Base-by-base conservation (phyloP, 805 yeast species). In the Yarrowia alimentaria region DNA sequence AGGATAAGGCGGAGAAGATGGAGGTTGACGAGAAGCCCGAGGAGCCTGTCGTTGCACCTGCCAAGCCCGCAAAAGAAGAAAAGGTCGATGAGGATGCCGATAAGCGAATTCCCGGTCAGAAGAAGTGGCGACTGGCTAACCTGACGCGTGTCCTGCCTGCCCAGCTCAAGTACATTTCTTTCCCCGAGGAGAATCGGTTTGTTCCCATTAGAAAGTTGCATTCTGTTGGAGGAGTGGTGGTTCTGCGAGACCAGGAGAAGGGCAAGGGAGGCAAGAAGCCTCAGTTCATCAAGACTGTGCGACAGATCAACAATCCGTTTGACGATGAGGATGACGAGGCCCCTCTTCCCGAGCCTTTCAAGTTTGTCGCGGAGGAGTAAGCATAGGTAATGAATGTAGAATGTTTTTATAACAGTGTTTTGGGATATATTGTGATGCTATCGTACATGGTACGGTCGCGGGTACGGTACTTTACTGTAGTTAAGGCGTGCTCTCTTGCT, bases 91-190 rank as follows among this genome's bases (percentile, higher is more conserved):
- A 58, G 25, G 54, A 45, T 14, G 58, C 37, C 17, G 60, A 52
- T 18, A 18, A 29, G 25, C 56, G 57, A 53, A 34, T 34, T 31
- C 48, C 53, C 53, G 54, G 66, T 4, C 42, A 25, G 64, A 53
- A 68, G 66, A 43, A 58, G 20, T 88, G 78, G 67, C 78, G 79
- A 63, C 71, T 93, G 52, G 75, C 75, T 28, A 93, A 93, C 64
- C 72, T 91, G 76, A 76, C 93, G 10, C 80, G 99, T 61, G 95
- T 93, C 1, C 72, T 93, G 51, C 98, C 98, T 12, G 78, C 82
- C 35, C 98, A 93, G 69, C 74, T 90, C 53, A 83, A 82, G 66
- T 87, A 81, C 68, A 79, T 93, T 48, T 75, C 95, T 4, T 89
- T 91, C 64, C 67, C 73, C 29, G 83, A 83, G 61, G 84, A 80